Evolutionary conservation across 805 yeast species (phyloP), one percentile per base, ranked within the genome.

Genomic region (Yarrowia keelungensis): DNA sequence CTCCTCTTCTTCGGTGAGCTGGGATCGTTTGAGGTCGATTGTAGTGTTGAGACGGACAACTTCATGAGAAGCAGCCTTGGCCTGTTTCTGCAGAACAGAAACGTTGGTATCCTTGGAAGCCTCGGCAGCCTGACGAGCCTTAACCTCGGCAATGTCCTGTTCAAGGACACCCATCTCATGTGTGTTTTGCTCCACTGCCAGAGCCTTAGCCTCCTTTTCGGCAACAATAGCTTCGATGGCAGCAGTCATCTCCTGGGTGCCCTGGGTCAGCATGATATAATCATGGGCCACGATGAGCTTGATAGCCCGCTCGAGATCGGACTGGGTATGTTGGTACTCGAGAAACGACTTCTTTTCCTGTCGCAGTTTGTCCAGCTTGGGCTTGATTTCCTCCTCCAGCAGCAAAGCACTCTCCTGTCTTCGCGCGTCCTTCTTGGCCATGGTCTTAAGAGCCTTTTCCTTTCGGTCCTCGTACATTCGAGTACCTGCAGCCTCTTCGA

Each of bases 401-500:
- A 93, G 78, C 39, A 84, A 83, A 72, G 90, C 84, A 67, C 92
- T 93, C 75, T 91, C 97, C 43, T 83, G 85, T 64, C 95, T 82
- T 74, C 93, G 93, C 15, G 89, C 84, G 73, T 95, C 97, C 75
- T 94, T 94, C 79, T 92, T 93, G 0, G 88, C 85, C 92, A 95
- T 92, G 1, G 97, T 91, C 75, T 90, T 88, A 74, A 91, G 89
- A 0, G 98, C 97, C 76, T 90, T 91, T 70, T 90, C 97, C 74
- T 94, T 88, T 71, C 97, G 86, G 71, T 92, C 97, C 77, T 95
- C 98, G 75, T 91, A 95, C 84, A 94, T 91, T 71, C 94, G 87
- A 0, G 99, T 95, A 7, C 99, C 99, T 0, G 99, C 97, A 0
- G 99, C 99, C 79, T 95, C 99, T 78, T 95, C 99, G 68, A 95